Evolutionary conservation across 768 basidiomycete species (phyloP).

Genomic region (Megacollybia marginata): DNA sequence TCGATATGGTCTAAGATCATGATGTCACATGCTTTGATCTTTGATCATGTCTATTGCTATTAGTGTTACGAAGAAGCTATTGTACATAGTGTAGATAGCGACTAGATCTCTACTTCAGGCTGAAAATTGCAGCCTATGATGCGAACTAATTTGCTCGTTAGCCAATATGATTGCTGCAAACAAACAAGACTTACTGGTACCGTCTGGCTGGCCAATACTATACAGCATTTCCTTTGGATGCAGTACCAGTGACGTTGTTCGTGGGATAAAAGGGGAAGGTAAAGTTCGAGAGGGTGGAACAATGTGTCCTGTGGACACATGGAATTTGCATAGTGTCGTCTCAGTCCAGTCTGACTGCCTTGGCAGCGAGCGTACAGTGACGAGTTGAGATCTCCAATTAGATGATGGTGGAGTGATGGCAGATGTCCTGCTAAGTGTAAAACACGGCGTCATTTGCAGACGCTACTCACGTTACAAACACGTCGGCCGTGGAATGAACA

Average conservation of each 20-base stretch:
- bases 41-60: no score
- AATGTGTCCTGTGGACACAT: slow-evolving; percentile 46
- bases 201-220: slow-evolving; percentile 67
- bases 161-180: not conserved
- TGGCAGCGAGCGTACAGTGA: slow-evolving; percentile 51
- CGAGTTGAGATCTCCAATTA: slow-evolving; percentile 61
- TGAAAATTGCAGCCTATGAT: slow-evolving; percentile 51
- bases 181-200: slow-evolving; percentile 35
- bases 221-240: slow-evolving; percentile 86
- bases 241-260: slow-evolving; percentile 62
- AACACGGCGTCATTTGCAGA: not conserved
- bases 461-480: slow-evolving; percentile 74
- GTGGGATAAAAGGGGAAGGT: slow-evolving; percentile 54
- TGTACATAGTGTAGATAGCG: no score
- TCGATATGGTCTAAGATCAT: no score
- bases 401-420: slow-evolving; percentile 46
- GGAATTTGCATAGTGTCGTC: slow-evolving; percentile 33
- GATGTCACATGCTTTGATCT: no score
- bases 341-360: slow-evolving; percentile 7
- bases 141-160: slow-evolving; percentile 31
- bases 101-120: no score
- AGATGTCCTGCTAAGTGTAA: slow-evolving; percentile 38
- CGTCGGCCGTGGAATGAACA: slow-evolving; percentile 72
- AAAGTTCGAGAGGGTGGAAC: slow-evolving; percentile 46
- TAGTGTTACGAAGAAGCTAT: no score